Base-by-base conservation (phyloP, 202 grass and related monocot species). In the Bolboschoenoplectus hybrid region DNA sequence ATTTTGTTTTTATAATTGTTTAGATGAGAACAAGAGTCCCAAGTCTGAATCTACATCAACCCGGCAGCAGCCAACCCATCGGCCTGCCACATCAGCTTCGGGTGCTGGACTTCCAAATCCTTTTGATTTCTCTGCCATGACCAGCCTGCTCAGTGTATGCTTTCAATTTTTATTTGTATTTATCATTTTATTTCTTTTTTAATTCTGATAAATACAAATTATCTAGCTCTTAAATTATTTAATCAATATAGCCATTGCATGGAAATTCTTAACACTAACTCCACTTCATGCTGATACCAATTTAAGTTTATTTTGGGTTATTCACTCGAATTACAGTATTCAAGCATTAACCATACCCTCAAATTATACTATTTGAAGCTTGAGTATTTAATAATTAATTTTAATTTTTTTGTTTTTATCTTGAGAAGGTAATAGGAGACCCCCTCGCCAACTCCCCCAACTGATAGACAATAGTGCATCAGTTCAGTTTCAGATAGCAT, bases 71-170 rank as follows among this genome's bases (percentile, higher is more conserved):
- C 40, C 47, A 63, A 9, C 68, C 10, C 87, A 81, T 46, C 67
- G 85, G 41, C 67, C 85, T 60, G 79, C 81, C 14, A 53, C 91
- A 9, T 85, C 86, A 72, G 67, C 82, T 38, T 1, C 41, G 19
- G 43, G 67, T 41, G 7, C 63, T 32, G 85, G 81, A 62, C 80
- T 98, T 60, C 84, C 88, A 53, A 94, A 94, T 85, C 92, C 97
- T 69, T 99, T 97, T 75, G 97, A 99, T 85, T 97, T 99, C 86
- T 99, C 93, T 13, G 81, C 92, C 63, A 94, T 99, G 89, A 93
- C 71, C 77, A 91, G 89, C 67, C 74, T 99, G 65, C 90, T 99
- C 76, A 91, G 90, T 85, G 97, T 98, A 98, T 72, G 80, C 67
- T 85, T 70, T 80, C 19, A 65, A 39, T 1, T 57, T 26, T 55